Base-by-base conservation (phyloP, 75 land plant genomes). In the Picea glauca region DNA sequence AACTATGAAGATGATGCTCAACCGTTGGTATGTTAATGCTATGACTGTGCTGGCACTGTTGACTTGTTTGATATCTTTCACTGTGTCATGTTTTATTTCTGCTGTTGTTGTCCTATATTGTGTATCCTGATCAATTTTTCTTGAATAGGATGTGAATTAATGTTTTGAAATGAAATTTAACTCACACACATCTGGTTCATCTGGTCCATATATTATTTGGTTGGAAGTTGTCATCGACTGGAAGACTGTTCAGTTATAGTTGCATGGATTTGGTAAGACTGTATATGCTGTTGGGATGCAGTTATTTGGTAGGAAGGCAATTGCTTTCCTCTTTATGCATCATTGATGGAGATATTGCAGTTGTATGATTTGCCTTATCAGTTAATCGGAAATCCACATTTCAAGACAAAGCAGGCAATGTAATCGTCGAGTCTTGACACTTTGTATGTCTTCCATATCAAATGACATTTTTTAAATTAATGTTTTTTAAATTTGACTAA, bases 1-100 rank as follows among this genome's bases (percentile, higher is more conserved):
- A 82, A 81, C 5, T 21, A 86, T 5, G 93, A 90, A 65, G 85
- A 81, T 31, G 90, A 78, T 18, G 84, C 84, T 60, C 77, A 87
- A 20, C 92, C 87, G 32, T 78, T 94, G 91, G 97, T 94, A 32
- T 63, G 87, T 26, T 76, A 76, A 76, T 18, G 17, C 18, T 57
- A 14, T 15, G 31, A 76, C 33, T 15, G 30, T 57, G 61, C 13
- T 30, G 72, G 17, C 20, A 7, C 31, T 33, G 20, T 76, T 31
- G 17, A 66, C 20, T 33, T 32, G 17, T 66, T 15, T 17, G n/a
- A 33, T 66, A 32, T 66, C 40, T 32, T 66, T 66, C 31, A 13
- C 35, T 15, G 7, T 65, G 68, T 15, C 18, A 18, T 61, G 21
- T 33, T 33, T 32, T 35, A 32, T 33, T 63, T 32, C 40, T 62